Evolutionary conservation across 2,329 filamentous ascomycete species (phyloP), one percentile per base, ranked within the genome.

Genomic region (Cercospora sesami): DNA sequence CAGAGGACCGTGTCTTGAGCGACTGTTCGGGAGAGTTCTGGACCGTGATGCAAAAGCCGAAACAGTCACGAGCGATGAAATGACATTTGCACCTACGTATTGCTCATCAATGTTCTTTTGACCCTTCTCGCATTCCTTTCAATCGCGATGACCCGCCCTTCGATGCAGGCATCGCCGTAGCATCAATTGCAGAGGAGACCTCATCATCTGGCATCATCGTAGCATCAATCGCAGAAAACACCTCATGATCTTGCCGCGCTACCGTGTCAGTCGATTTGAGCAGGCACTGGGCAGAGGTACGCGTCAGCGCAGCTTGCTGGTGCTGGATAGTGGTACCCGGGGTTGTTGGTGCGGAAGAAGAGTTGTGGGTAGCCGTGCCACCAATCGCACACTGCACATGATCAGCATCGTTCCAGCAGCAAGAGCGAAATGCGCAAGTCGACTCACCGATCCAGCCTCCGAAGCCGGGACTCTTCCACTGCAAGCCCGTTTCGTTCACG

Each of bases 341-440:
- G 63, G 64, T 74, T 73, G 67, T 68, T 65, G 53, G 73, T 68
- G 45, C 74, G 72, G 63, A 74, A 72, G 71, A 79, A 79, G 3
- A 79, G 73, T 71, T 79, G 77, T 6, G 76, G 75, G 1, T 68
- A 70, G n/a, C 72, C 74, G 66, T 77, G 76, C 73, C 73, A 77
- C 76, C 76, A 78, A 45, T 76, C 71, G 66, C 76, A 78, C 7
- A 76, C 75, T 72, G 42, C 36, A 42, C 18, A 10, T 21, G 30
- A 18, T 64, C 10, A 64, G 61, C 45, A 45, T 48, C 12, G 16
- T 10, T 53, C 18, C 23, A 28, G 14, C 14, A 57, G 28, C 23
- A 16, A 30, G n/a, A 30, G 23, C 23, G 16, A n/a, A 57, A 18
- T 3, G 36, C 23, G 26, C 14, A 58, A 26, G 14, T 51, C 26